These are phyloP conservation scores for Dichotomopilus funicola DNA, from an alignment of 2,329 filamentous ascomycete genomes.

Conservation along the genomic window DNA sequence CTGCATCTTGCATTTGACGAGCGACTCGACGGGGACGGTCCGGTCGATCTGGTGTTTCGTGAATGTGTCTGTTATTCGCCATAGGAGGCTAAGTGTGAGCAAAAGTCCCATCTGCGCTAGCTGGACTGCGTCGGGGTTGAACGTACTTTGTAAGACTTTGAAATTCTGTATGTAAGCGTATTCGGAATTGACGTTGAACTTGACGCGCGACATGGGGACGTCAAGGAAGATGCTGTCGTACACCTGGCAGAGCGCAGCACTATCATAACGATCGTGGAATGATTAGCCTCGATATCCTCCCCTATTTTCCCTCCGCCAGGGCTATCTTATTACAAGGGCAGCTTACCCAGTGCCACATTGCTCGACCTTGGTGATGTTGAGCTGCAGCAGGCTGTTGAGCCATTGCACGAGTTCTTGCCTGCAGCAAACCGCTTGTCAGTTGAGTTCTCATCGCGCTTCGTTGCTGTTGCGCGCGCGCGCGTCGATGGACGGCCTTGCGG, in stretches of 20 bases:
- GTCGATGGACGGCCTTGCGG: slow-evolving; percentile 4
- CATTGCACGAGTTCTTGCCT: slow-evolving; percentile 96
- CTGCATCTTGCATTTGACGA: slow-evolving; percentile 99
- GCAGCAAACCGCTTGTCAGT: slow-evolving; percentile 18
- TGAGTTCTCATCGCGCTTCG: not conserved
- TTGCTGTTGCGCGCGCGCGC: slow-evolving; percentile 2
- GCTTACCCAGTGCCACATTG: slow-evolving; percentile 95
- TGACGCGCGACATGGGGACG: slow-evolving; percentile 89
- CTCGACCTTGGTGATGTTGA: slow-evolving; percentile 98
- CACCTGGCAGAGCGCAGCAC: slow-evolving; percentile 91
- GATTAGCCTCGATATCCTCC: slow-evolving; percentile 8
- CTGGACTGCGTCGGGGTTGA: not conserved
- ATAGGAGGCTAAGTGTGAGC: not conserved
- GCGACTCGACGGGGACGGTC: slow-evolving; percentile 76
- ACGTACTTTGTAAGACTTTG: slow-evolving; percentile 90
- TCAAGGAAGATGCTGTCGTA: slow-evolving; percentile 98
- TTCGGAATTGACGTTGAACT: slow-evolving; percentile 96
- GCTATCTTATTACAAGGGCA: slow-evolving; percentile 20
- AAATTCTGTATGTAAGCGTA: slow-evolving; percentile 98
- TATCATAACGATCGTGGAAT: slow-evolving; percentile 35
- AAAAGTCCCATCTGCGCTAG: slow-evolving; percentile 6
- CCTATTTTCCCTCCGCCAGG: slow-evolving; percentile 14
- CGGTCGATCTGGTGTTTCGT: slow-evolving; percentile 82
- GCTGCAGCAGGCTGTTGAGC: slow-evolving; percentile 95
- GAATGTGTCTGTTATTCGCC: slow-evolving; percentile 59